Base-by-base conservation (phyloP, 495 filamentous ascomycete genomes). In the Lasiosphaeria hispida region DNA sequence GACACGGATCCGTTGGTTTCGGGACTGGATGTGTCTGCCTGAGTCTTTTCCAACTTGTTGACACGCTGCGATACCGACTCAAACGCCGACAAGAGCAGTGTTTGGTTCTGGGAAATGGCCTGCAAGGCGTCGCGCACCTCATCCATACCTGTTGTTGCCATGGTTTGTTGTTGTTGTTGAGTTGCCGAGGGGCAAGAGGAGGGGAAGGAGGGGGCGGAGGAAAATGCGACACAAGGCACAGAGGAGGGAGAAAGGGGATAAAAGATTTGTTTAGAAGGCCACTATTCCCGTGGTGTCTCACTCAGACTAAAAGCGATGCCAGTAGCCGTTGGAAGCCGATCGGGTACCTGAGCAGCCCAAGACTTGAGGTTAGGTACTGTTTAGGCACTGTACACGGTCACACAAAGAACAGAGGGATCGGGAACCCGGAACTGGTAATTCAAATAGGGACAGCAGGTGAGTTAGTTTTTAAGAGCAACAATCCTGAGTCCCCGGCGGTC, bases 51-150 rank as follows among this genome's bases (percentile, higher is more conserved):
- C 38, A 72, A 48, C 35, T 65, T 51, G 34, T 45, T 50, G 34
- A 72, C 63, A 50, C 86, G 84, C 36, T 82, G 81, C 48, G 87
- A 83, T 57, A 91, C 83, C 10, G 77, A 76, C 65, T 89, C 84
- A 49, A 92, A 77, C 23, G 78, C 78, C 30, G 83, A 75, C 38
- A 85, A 74, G 48, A 91, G 76, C 48, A 81, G 77, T 33, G 71
- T 64, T 62, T 89, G 85, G 60, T 79, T 80, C 59, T 79, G 68
- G 47, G 83, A 75, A 13, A 90, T 76, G 23, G 68, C 68, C 58
- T 75, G 78, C 45, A 88, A 60, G 19, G 71, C 74, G 13, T 72
- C 61, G 41, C 84, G 74, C 50, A 87, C 77, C 60, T 82, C 77
- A n/a, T 71, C 73, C 57, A 83, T 72, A 30, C 58, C 62, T 53